These are phyloP conservation scores for Nannizzia gypsea DNA, from an alignment of 2,329 filamentous ascomycete genomes.

Conservation along the genomic window DNA sequence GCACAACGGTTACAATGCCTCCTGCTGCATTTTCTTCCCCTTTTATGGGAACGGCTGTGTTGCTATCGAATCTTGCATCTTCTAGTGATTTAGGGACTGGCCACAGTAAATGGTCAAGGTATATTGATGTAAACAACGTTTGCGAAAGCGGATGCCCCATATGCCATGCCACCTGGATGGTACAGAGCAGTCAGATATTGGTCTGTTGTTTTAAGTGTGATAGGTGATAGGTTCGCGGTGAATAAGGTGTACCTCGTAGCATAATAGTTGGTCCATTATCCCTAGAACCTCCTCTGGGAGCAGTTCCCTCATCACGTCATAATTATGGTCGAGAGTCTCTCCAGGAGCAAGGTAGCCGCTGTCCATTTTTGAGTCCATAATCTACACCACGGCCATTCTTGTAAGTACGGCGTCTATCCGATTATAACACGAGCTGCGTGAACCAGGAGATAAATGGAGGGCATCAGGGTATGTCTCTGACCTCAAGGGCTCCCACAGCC, in stretches of 20 bases:
- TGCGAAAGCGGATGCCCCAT: conserved; percentile 91
- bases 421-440: not conserved
- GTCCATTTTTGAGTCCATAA: conserved; percentile 99
- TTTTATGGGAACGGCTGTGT: not conserved
- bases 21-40: not conserved
- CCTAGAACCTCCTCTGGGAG: conserved; percentile 72
- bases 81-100: conserved; percentile 53
- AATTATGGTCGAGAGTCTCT: conserved; percentile 65
- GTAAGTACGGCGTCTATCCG: not conserved
- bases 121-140: conserved; percentile 83
- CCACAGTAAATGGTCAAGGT: conserved; percentile 72
- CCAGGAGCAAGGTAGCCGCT: conserved; percentile 70
- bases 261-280: conserved; percentile 86
- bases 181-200: not conserved
- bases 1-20: conserved; percentile 47
- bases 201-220: conserved; percentile 13
- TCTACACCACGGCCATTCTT: conserved; percentile 43
- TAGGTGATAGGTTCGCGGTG: not conserved
- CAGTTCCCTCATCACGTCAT: conserved; percentile 57
- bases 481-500: conserved; percentile 65
- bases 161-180: conserved; percentile 77
- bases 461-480: conserved; percentile 17
- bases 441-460: not conserved
- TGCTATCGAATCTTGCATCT: conserved; percentile 48
- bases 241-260: conserved; percentile 55